A percentile compares a stretch with the other conserved stretches of the same genome.
These are phyloP conservation scores for Paecilomyces variotii DNA, from an alignment of 2,329 filamentous ascomycete genomes.

Conservation along the genomic window DNA sequence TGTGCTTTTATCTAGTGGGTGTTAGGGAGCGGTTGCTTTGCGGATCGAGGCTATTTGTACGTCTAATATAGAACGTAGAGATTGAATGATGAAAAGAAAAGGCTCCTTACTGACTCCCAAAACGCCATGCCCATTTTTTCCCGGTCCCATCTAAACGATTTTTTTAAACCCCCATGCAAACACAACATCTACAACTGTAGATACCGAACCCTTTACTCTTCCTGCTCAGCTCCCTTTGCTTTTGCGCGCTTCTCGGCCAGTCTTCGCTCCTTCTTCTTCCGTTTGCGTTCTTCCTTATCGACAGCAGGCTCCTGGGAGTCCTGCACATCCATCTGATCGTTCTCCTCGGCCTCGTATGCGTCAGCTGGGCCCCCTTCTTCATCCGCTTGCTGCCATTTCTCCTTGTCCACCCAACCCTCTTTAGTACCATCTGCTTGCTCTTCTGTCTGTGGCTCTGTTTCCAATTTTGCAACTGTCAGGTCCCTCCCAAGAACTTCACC, in stretches of 20 bases:
- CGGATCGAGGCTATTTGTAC: not conserved
- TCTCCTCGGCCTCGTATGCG: conserved; percentile 28
- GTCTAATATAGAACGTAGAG: conserved; percentile 2
- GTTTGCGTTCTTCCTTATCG: conserved; percentile 48
- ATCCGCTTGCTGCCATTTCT: conserved; percentile 33
- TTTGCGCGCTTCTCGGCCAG: conserved; percentile 37
- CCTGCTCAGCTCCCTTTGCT: conserved; percentile 17
- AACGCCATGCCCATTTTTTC: conserved; percentile 9
- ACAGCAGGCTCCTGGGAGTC: conserved; percentile 12
- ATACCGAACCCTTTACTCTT: conserved; percentile 9
- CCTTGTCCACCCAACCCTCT: conserved; percentile 23
- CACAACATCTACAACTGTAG: not conserved
- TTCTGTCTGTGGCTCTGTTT: conserved; percentile 9
- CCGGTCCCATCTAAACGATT: not conserved
- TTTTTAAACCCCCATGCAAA: not conserved
- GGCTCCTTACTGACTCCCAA: conserved; percentile 19
- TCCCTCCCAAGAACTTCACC: conserved; percentile 36
- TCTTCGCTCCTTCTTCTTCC: conserved; percentile 47
- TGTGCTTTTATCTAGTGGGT: conserved; percentile 1
- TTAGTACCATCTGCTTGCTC: conserved; percentile 4
- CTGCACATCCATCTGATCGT: conserved; percentile 28
- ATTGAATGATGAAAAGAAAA: conserved; percentile 5
- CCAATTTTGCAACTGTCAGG: conserved; percentile 26
- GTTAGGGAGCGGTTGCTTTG: not conserved
- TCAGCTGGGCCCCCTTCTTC: conserved; percentile 34